A percentile compares a stretch with the other conserved stretches of the same genome.
Evolutionary conservation across 192 early-diverging fungal genomes (phyloP).

Genomic region (Rhizoclosmatium globosum): DNA sequence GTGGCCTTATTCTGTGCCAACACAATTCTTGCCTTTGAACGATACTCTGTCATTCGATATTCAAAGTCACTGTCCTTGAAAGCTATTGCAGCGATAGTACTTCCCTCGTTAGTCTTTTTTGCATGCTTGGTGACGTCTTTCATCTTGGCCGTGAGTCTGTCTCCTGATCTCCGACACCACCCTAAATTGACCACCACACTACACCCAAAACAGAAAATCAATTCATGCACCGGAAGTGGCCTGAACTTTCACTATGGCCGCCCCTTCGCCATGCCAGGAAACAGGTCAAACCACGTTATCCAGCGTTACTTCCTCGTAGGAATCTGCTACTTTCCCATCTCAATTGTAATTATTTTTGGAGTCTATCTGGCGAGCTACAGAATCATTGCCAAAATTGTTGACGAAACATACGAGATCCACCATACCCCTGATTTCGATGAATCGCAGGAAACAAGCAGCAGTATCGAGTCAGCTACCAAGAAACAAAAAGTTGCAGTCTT

Average conservation of each 20-base stretch:
- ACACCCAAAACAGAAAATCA: not conserved
- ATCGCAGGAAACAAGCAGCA: not conserved
- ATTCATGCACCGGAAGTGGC: not conserved
- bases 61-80: not conserved
- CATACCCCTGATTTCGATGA: not conserved
- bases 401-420: not conserved
- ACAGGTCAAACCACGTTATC: not conserved
- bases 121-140: not conserved
- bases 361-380: not conserved
- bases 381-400: not conserved
- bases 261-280: constrained; percentile 11
- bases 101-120: not conserved
- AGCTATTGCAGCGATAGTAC: not conserved
- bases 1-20: constrained; percentile 7
- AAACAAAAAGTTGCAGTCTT: not conserved
- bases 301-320: not conserved
- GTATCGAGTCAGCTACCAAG: not conserved
- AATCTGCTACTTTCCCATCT: not conserved
- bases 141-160: not conserved
- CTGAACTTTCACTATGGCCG: constrained; percentile 5
- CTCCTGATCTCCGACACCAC: not conserved
- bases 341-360: not conserved
- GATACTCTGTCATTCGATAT: constrained; percentile 8
- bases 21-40: constrained; percentile 1
- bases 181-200: not conserved